Evolutionary conservation across 2,329 filamentous ascomycete species (phyloP), one percentile per base, ranked within the genome.

Genomic region (Aotearoamyces nothofagi): DNA sequence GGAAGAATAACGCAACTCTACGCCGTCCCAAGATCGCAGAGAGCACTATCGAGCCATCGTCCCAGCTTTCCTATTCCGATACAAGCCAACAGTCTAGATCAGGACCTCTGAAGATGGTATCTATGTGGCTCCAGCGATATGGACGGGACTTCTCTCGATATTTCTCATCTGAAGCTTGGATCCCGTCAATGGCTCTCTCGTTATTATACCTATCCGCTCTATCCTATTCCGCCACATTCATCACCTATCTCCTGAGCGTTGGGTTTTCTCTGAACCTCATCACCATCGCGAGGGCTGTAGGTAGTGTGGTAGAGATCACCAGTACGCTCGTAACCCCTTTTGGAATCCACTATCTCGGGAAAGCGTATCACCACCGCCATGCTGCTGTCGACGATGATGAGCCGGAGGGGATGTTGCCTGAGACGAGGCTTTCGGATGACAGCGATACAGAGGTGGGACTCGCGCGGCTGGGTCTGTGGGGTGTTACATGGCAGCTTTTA

Each of bases 161-260:
- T 35, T 53, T 55, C 33, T 38, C 37, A 5, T 52, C 49, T 4
- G 38, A 42, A 2, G 55, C 55, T 24, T 57, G 54, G 48, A 40
- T 57, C 4, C 55, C 64, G 1, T 69, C 64, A 0, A 46, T 66
- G 9, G 53, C 63, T 3, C 43, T 66, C 5, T 56, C 58, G 7
- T 42, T 68, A 3, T 53, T 69, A 9, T 64, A 69, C 40, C 50
- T 69, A 17, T 69, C 66, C 2, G 63, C 68, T 10, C 48, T 71
- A 57, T 61, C 60, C 3, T 68, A 66, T 40, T 54, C 58, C 0
- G 56, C 58, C 2, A 63, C 62, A 6, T 64, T 69, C 51, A 52
- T 64, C 24, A 66, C 63, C 1, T 68, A 63, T 34, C 47, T 69
- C 3, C 51, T 68, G 3, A 55, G 59, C 17, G 46, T 54, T 4